Percentiles rank a stretch among this genome's conserved stretches.
phyloP scores from a whole-genome alignment of 2,329 filamentous ascomycete species.

The Paecilomyces dactylethromorphus region DNA sequence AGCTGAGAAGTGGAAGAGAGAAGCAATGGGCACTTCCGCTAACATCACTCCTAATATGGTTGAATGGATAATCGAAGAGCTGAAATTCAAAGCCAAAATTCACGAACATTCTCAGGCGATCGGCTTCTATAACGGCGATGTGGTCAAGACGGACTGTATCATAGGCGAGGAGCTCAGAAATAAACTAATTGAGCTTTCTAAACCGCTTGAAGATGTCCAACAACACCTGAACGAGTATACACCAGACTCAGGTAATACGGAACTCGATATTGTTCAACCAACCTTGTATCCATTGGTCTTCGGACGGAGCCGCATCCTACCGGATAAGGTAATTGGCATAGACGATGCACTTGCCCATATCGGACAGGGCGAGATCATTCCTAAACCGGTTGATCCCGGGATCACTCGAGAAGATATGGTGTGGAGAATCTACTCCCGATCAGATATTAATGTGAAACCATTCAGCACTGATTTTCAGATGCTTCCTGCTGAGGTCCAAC shows the following conservation, averaged over 20 bases:
- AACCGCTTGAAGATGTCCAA: constrained; percentile 45
- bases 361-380: constrained; percentile 19
- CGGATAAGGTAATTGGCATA: constrained; percentile 16
- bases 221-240: constrained; percentile 53
- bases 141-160: constrained; percentile 49
- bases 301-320: constrained; percentile 22
- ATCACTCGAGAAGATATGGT: constrained; percentile 24
- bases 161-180: constrained; percentile 34
- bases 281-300: constrained; percentile 53
- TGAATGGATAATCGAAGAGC: constrained; percentile 39
- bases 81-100: constrained; percentile 46
- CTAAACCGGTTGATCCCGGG: constrained; percentile 18
- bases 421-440: constrained; percentile 19
- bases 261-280: constrained; percentile 59
- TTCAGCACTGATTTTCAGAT: constrained; percentile 38
- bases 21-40: constrained; percentile 12
- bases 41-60: constrained; percentile 31
- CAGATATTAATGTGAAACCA: constrained; percentile 21
- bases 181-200: constrained; percentile 39
- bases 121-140: constrained; percentile 41
- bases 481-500: constrained; percentile 36
- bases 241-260: constrained; percentile 47
- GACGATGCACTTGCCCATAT: constrained; percentile 17
- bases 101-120: constrained; percentile 36
- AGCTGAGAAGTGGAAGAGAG: constrained; percentile 24